phyloP scores from a whole-genome alignment of 139 green algal genomes.

The Chlorokybus atmophyticus region DNA sequence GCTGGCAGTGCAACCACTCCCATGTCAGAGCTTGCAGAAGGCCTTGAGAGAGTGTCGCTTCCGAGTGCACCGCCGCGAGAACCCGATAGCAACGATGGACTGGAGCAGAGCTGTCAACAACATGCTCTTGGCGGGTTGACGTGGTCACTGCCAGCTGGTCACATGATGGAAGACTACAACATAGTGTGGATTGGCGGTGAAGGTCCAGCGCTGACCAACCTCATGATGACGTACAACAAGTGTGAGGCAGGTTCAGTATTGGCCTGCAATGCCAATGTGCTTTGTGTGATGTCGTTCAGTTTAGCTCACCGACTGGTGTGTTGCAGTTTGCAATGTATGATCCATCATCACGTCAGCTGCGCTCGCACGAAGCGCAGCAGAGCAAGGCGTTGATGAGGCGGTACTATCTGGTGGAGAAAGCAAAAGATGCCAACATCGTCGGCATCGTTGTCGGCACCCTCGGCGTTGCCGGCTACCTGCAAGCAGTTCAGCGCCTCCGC shows the following conservation, averaged over 20 bases:
- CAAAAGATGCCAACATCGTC: slow-evolving; percentile 64
- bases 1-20: too few relatives aligned
- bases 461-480: slow-evolving; percentile 52
- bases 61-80: too few relatives aligned
- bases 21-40: too few relatives aligned
- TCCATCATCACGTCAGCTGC: too few relatives aligned
- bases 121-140: slow-evolving; percentile 14
- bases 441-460: slow-evolving; percentile 69
- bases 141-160: slow-evolving; percentile 3
- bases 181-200: slow-evolving; percentile 25
- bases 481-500: slow-evolving; percentile 40
- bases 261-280: too few relatives aligned
- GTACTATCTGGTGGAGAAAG: slow-evolving; percentile 77
- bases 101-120: too few relatives aligned
- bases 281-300: too few relatives aligned
- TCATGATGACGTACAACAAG: slow-evolving; percentile 10
- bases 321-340: slow-evolving; percentile 14
- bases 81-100: too few relatives aligned
- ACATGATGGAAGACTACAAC: background rate
- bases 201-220: slow-evolving; percentile 20
- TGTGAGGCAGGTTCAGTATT: slow-evolving; percentile 20
- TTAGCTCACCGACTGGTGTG: too few relatives aligned
- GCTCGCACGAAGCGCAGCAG: too few relatives aligned
- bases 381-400: background rate
- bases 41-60: too few relatives aligned